Conservation (phyloP, 495 filamentous ascomycete genomes). For the Penicillium egyptiacum region DNA sequence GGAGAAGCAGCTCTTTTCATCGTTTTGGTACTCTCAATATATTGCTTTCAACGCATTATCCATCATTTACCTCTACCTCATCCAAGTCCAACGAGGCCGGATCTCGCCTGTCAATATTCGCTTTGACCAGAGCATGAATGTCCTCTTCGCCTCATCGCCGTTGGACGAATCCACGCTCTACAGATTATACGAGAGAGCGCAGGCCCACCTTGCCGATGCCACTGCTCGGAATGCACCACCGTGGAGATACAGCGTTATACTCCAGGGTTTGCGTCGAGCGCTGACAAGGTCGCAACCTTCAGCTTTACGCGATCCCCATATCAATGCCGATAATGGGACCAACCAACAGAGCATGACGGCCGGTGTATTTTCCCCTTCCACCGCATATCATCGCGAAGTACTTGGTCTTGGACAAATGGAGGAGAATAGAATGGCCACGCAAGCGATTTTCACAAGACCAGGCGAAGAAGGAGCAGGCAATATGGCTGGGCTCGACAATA, state of each 20-base stretch:
- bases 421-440: no score
- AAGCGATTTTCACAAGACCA: background rate
- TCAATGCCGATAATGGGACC: background rate
- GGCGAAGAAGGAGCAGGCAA: background rate
- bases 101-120: constrained; percentile 16
- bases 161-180: constrained; percentile 22
- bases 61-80: constrained; percentile 31
- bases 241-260: constrained; percentile 30
- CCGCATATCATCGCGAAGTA: no score
- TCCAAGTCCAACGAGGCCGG: constrained; percentile 22
- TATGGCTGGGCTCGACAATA: background rate
- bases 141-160: background rate
- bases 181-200: constrained; percentile 23
- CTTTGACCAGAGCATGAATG: constrained; percentile 2
- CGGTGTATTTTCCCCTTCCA: no score
- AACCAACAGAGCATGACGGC: no score
- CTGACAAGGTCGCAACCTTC: constrained; percentile 8
- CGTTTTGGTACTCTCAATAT: constrained; percentile 36
- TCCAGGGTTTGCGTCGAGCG: constrained; percentile 28
- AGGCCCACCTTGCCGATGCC: constrained; percentile 27
- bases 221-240: constrained; percentile 30
- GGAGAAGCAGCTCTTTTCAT: constrained; percentile 26
- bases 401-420: no score
- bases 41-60: constrained; percentile 35
- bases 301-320: background rate